Percentiles rank a stretch among this genome's conserved stretches.
Conservation (phyloP, 2,329 filamentous ascomycete species). For the Ophiostoma sp. region DNA sequence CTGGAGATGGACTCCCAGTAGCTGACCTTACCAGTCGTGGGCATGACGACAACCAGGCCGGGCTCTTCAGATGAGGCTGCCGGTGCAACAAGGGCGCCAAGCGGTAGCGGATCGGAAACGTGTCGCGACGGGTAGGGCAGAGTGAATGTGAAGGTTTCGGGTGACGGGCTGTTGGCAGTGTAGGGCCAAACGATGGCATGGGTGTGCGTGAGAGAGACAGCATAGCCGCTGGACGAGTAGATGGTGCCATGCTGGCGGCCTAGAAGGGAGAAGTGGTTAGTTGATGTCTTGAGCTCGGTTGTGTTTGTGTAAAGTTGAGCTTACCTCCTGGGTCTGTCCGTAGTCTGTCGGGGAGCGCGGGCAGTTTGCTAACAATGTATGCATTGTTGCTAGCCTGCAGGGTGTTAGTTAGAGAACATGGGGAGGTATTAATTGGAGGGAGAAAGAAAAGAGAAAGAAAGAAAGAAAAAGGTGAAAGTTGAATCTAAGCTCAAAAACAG, state of each 20-base stretch:
- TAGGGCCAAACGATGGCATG: constrained; percentile 93
- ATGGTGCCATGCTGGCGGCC: constrained; percentile 66
- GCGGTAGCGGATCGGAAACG: constrained; percentile 69
- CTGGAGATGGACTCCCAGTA: constrained; percentile 96
- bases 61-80: constrained; percentile 77
- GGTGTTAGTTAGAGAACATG: neutral
- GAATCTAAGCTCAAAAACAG: neutral
- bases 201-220: constrained; percentile 75
- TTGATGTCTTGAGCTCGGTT: neutral
- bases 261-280: constrained; percentile 40
- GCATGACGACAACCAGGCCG: constrained; percentile 83
- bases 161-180: constrained; percentile 63
- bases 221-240: constrained; percentile 67
- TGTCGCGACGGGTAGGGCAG: constrained; percentile 72
- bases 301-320: constrained; percentile 32
- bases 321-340: constrained; percentile 65
- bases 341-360: constrained; percentile 76
- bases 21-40: constrained; percentile 77
- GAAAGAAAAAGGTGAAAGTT: neutral
- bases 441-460: neutral
- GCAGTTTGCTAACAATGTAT: constrained; percentile 82
- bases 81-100: constrained; percentile 79
- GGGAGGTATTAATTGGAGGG: too few relatives aligned
- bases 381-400: constrained; percentile 76
- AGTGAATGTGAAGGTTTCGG: constrained; percentile 77